Evolutionary conservation across 768 basidiomycete genomes (phyloP), one percentile per base, ranked within the genome.

Genomic region (Crassisporium funariophilum): DNA sequence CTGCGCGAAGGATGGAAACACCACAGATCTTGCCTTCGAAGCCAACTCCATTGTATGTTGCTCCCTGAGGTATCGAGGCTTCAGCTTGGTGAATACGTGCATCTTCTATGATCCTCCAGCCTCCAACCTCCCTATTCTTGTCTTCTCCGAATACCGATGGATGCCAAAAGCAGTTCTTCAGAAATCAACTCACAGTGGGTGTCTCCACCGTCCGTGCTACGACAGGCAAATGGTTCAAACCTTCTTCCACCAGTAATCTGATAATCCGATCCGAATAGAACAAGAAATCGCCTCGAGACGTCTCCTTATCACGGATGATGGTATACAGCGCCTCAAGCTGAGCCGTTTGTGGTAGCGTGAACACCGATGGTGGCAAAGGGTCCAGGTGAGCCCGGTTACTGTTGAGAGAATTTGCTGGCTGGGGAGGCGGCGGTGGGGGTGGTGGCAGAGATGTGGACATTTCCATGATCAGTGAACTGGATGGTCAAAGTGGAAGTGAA

Each of bases 11-110:
- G 59, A 98, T 98, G 4, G 91, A 94, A 17, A 98, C 94, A 12
- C 94, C 94, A 59, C 94, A 95, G 52, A 98, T 95, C 72, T 92
- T 91, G 5, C 95, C 95, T 60, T 95, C 87, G 60, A 99, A 99
- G 0, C 91, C 87, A 2, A 98, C 92, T 13, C 95, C 95, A 47
- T 91, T 81, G 64, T 95, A 97, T 6, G 75, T 76, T 41, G 83
- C 79, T 41, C 94, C 94, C 82, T 86, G 58, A 56, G 10, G n/a
- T 31, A 11, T 10, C 10, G 29, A 31, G 29, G 29, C 11, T 31
- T 31, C 11, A 31, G n/a, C 29, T 31, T 31, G 29, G 10, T 5
- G n/a, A n/a, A n/a, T n/a, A n/a, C n/a, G n/a, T n/a, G n/a, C n/a
- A n/a, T n/a, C n/a, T n/a, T n/a, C n/a, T n/a, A n/a, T n/a, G n/a